Evolutionary conservation across 2,329 filamentous ascomycete species (phyloP), one percentile per base, ranked within the genome.

Genomic region (Diaporthe longicolla): DNA sequence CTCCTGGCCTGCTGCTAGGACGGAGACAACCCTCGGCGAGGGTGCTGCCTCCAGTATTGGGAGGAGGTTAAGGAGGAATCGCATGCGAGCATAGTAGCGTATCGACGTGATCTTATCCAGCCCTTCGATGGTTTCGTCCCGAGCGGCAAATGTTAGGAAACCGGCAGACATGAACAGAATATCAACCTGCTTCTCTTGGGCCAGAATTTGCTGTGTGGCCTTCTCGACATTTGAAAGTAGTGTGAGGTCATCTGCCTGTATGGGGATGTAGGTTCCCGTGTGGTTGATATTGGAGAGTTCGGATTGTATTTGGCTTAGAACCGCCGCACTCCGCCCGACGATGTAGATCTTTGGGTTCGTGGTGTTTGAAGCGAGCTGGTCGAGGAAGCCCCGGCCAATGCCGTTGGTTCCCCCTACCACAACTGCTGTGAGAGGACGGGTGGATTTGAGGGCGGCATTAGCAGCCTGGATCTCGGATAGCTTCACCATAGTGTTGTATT

Each of bases 31-130:
- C 2, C 89, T 86, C 0, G 83, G 79, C 3, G 86, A 82, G 17
- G 43, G 35, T 6, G 75, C 45, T 26, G 77, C 78, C 43, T 57
- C 43, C n/a, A 90, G 83, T 0, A 86, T 80, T 0, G 89, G 88
- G 54, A 89, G 85, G 13, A 91, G 83, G 65, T 87, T 86, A 43
- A 84, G 71, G 11, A 86, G 82, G 77, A 89, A 87, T 45, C 87
- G 85, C 77, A 87, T 84, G 43, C 88, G 88, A 9, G 86, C 82
- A 80, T 90, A 90, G 82, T 85, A 89, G 55, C 85, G 84, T 37
- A 89, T 84, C 17, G 85, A 80, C 73, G 85, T 83, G 48, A 86
- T 84, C 32, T 82, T 81, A 73, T 90, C 86, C 21, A 91, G 82
- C 24, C 88, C 88, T 80, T 91, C 89, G 7, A 79, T 61, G 0